phyloP scores from a whole-genome alignment of 345 rosid genomes.

The Eucalyptus tenuipes region DNA sequence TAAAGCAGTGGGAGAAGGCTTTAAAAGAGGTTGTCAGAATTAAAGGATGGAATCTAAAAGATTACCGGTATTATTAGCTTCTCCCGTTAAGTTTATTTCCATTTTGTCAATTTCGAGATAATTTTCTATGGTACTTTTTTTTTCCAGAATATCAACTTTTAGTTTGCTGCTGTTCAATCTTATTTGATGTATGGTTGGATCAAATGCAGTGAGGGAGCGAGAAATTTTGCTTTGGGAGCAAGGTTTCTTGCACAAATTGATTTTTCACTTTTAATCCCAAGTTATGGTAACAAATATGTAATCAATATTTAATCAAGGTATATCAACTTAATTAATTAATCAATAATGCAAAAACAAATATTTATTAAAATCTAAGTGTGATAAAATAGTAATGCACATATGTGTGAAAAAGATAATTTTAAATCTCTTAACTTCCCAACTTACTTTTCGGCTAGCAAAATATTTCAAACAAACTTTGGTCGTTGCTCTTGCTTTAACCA shows the following conservation, averaged over 20 bases:
- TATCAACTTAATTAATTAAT: neutral
- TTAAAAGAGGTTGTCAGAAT: neutral
- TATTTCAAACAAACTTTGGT: no score
- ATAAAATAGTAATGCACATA: no score
- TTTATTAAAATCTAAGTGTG: no score
- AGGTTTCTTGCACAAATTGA: neutral
- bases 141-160: neutral
- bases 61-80: neutral
- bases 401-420: no score
- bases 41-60: neutral
- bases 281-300: neutral
- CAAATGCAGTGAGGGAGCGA: neutral
- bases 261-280: neutral
- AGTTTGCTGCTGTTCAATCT: neutral
- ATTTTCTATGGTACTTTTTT: neutral
- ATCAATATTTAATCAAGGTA: no score
- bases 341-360: fast-evolving
- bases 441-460: no score
- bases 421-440: no score
- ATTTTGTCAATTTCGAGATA: neutral
- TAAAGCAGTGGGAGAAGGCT: neutral
- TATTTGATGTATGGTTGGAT: neutral
- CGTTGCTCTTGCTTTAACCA: neutral
- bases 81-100: neutral
- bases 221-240: neutral